Evolutionary conservation across 1,284 basidiomycete genomes (phyloP), one percentile per base, ranked within the genome.

Genomic region (Microbotryum lychnidis-dioicae): DNA sequence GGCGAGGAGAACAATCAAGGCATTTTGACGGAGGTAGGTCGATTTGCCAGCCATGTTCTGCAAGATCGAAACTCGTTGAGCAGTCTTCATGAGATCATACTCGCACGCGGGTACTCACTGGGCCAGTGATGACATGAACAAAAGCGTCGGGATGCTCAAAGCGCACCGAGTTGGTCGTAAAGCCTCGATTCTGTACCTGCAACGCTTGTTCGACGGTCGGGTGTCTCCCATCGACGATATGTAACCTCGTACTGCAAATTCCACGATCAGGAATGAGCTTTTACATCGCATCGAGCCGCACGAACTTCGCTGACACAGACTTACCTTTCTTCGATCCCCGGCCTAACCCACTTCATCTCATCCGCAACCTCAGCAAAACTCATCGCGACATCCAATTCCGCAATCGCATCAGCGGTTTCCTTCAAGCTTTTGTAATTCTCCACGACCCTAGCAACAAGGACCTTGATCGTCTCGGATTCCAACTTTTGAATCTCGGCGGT

Each of bases 151-250:
- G 77, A 4, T 79, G 63, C 23, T 20, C 76, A 73, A 96, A 80
- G 23, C 77, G 67, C 18, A 91, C 80, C 3, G 86, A 85, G 75
- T 97, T 98, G 0, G 90, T 84, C 1, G 84, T 88, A 74, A 93
- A 97, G 9, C 81, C 77, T 45, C 89, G 84, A 21, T 87, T 85
- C 0, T 83, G 79, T 0, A 81, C 80, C 47, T 91, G 78, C 2
- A 98, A 80, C 2, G 91, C 91, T 6, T 90, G 80, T 76, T 98
- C 93, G 8, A 97, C 94, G 0, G 88, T 86, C 0, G 94, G 89
- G 77, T 98, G 94, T 14, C 94, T 83, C 12, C 91, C 93, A 61
- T 87, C 84, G 6, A 78, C 75, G 23, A 97, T 84, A 5, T 83
- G 74, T 63, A 90, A 86, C 1, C 80, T 77, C 21, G 78, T 75